Base-by-base conservation (phyloP, 179 eudicot species). In the Camellia oleifera region DNA sequence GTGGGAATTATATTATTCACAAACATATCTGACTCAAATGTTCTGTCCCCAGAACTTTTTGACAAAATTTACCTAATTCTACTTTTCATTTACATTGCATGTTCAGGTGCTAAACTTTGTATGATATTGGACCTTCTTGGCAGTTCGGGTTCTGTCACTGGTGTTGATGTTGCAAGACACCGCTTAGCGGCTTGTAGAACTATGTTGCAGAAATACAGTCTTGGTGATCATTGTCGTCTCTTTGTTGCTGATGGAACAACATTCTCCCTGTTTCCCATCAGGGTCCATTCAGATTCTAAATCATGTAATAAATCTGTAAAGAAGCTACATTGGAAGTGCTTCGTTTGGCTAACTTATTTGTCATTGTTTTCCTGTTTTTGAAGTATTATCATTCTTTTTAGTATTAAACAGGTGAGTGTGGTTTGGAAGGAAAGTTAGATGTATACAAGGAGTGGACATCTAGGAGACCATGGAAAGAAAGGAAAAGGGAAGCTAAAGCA, bases 151-250 rank as follows among this genome's bases (percentile, higher is more conserved):
- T 91, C 97, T 85, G 97, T 90, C 68, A 97, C 99, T 68, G 99
- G 94, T 79, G 94, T 97, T 77, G 99, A 97, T 82, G 85, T 94
- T 84, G 93, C 98, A 64, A 91, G 90, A 75, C 99, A 94, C 83
- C 92, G 98, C 66, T 88, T 97, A 75, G 99, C 98, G 57, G 99
- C 99, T 81, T 90, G 98, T 85, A 83, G 98, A 85, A 96, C 98
- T 61, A 85, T 96, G 92, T 78, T 96, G 78, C 98, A 86, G 66
- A 96, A 96, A 78, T 96, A 96, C 72, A 86, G 83, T 84, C 81
- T 92, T 71, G 94, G 92, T 48, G 93, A 92, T 83, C 95, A 65
- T 69, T 94, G 98, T 69, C 95, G 99, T 75, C 98, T 94, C 78
- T 94, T 97, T 89, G 99, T 92, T 87, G 97, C 98, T 66, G 97